Percentiles rank a stretch among this genome's conserved stretches.
Conservation (phyloP, 164 flowering plant genomes). For the Macadamia integrifolia region DNA sequence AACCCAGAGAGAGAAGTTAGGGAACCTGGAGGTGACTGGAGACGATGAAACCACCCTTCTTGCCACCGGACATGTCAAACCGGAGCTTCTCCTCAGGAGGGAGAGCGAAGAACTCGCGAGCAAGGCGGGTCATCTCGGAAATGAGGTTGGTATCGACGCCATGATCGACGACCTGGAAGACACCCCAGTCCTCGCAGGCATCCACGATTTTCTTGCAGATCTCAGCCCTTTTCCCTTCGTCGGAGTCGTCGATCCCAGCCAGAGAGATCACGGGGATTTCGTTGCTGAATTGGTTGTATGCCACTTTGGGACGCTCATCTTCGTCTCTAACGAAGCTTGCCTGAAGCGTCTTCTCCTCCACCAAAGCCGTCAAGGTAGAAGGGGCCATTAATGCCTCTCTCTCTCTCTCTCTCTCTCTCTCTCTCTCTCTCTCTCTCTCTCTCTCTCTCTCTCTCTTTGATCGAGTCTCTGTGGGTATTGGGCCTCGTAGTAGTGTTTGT, state of each 20-base stretch:
- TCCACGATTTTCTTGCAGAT: conserved; percentile 11
- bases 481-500: no score
- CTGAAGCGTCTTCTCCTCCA: conserved; percentile 6
- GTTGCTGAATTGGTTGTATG: conserved; percentile 6
- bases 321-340: conserved; percentile 8
- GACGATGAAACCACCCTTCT: conserved; percentile 16
- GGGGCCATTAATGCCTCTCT: conserved; percentile 2
- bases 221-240: conserved; percentile 4
- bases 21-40: conserved; percentile 15
- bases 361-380: conserved; percentile 15
- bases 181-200: conserved; percentile 15
- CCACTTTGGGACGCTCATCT: conserved; percentile 14
- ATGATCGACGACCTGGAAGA: conserved; percentile 18
- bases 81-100: conserved; percentile 11
- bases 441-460: not conserved
- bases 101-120: conserved; percentile 8
- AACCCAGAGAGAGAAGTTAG: no score
- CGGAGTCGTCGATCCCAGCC: conserved; percentile 1
- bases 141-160: conserved; percentile 8
- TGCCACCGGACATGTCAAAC: conserved; percentile 19
- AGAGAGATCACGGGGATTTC: not conserved
- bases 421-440: no score
- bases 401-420: not conserved
- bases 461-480: no score
- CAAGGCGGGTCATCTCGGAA: conserved; percentile 8